Evolutionary conservation across 768 basidiomycete species (phyloP).

Genomic region (Lactarius sp.): DNA sequence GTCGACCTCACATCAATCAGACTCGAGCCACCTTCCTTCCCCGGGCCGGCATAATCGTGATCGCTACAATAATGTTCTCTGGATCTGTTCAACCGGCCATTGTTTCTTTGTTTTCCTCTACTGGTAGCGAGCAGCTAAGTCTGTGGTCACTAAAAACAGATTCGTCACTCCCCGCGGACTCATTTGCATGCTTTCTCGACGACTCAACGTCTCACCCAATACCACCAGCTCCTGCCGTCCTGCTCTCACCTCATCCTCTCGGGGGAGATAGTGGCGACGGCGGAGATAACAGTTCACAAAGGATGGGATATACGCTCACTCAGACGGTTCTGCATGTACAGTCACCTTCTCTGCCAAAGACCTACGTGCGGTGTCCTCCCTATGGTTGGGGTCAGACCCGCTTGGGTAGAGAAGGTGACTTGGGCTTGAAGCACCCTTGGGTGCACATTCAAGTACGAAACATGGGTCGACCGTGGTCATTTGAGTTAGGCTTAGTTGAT

Average conservation of each 20-base stretch:
- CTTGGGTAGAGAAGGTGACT: constrained; percentile 29
- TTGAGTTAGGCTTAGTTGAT: constrained; percentile 74
- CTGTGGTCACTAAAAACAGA: constrained; percentile 51
- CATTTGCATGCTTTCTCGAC: constrained; percentile 58
- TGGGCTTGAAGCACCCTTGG: constrained; percentile 68
- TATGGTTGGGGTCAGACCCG: constrained; percentile 8
- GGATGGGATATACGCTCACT: constrained; percentile 38
- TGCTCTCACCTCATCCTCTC: constrained; percentile 41
- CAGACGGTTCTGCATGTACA: constrained; percentile 78
- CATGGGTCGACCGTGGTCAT: constrained; percentile 62
- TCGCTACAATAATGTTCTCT: constrained; percentile 44
- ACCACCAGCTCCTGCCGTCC: constrained; percentile 42
- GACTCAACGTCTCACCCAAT: constrained; percentile 48
- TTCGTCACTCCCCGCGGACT: constrained; percentile 50
- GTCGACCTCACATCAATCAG: too few relatives aligned
- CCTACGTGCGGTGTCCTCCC: constrained; percentile 63
- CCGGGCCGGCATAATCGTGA: too few relatives aligned
- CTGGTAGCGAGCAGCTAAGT: constrained; percentile 54
- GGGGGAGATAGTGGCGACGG: constrained; percentile 26
- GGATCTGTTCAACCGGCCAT: constrained; percentile 54
- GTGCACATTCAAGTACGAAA: constrained; percentile 71
- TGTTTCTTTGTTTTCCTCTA: constrained; percentile 75
- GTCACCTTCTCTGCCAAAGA: constrained; percentile 63
- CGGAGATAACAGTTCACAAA: constrained; percentile 30
- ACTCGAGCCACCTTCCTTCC: too few relatives aligned